Evolutionary conservation across 2,329 filamentous ascomycete species (phyloP), one percentile per base, ranked within the genome.

Genomic region (Mycocentrospora acerina): DNA sequence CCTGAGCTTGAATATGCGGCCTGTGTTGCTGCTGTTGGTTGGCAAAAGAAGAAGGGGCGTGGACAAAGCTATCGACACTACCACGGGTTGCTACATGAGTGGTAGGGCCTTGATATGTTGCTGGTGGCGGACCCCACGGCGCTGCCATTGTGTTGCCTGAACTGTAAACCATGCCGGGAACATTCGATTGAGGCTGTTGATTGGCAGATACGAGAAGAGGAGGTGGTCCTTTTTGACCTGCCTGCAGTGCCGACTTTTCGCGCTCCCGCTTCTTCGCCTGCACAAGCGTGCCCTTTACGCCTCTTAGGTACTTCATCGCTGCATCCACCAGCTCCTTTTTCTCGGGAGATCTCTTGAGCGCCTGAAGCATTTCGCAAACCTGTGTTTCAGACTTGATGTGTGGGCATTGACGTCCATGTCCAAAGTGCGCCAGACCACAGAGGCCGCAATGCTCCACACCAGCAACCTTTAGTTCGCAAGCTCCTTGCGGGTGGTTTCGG

Each of bases 301-400:
- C 77, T 12, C 71, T 65, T 12, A 85, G 60, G 50, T 84, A 84
- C 43, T 74, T 77, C 27, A 68, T 72, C 2, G 81, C 81, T 18
- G 71, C 58, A 9, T 75, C 71, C 9, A 83, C 68, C 7, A 81
- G 59, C 14, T 77, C 69, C 17, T 67, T 68, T 9, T 74, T 69
- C 55, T 86, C 83, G 0, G 71, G 74, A 37, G 77, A 82, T 36
- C 71, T 65, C 52, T 80, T 80, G 15, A 89, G 62, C 0, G 78
- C 76, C 38, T 80, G 75, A 12, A 89, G 68, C 74, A 88, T 85
- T 14, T 77, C 68, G 37, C 77, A 73, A 12, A 89, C 72, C 55
- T 87, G 77, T 3, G 75, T 77, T 45, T 86, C 79, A 3, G 80
- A 80, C 37, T 71, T 71, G 35, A 88, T 72, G 56, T 83, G 79